These are phyloP conservation scores for Fomitopsis betulina DNA, from an alignment of 1,284 basidiomycete genomes.

Conservation along the genomic window DNA sequence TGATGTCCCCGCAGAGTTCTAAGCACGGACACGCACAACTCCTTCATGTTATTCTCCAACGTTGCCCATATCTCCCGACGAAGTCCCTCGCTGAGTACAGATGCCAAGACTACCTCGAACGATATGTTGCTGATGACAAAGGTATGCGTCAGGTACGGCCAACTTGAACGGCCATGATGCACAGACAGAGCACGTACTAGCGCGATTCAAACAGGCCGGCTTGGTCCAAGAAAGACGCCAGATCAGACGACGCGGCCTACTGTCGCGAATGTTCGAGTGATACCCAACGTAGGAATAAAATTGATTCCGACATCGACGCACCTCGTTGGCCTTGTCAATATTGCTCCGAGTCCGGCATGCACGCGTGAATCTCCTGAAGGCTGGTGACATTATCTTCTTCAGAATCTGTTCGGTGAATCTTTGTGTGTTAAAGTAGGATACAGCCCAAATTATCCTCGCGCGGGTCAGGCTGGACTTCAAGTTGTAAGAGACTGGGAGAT, in stretches of 20 bases:
- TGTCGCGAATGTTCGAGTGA: background rate
- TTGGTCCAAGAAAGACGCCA: conserved; percentile 6
- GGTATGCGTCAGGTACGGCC: too few species aligned
- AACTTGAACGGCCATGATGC: background rate
- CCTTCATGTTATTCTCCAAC: conserved; percentile 54
- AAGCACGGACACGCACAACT: conserved; percentile 35
- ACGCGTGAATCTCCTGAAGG: background rate
- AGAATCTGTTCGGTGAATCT: background rate
- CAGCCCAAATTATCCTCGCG: too few species aligned
- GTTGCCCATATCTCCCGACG: conserved; percentile 47
- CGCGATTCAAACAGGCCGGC: background rate
- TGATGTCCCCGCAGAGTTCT: too few species aligned
- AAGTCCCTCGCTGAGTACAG: conserved; percentile 34
- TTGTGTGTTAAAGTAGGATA: too few species aligned
- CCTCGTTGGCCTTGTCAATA: conserved; percentile 9
- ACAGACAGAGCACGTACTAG: background rate
- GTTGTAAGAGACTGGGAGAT: too few species aligned
- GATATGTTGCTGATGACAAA: background rate
- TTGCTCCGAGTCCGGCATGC: background rate
- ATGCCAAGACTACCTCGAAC: conserved; percentile 26
- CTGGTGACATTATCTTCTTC: background rate
- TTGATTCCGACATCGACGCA: background rate
- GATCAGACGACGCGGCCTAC: conserved; percentile 10
- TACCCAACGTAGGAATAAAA: background rate
- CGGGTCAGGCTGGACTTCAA: too few species aligned